Evolutionary conservation across 768 basidiomycete genomes (phyloP).

Genomic region (Tulasnella sp.): DNA sequence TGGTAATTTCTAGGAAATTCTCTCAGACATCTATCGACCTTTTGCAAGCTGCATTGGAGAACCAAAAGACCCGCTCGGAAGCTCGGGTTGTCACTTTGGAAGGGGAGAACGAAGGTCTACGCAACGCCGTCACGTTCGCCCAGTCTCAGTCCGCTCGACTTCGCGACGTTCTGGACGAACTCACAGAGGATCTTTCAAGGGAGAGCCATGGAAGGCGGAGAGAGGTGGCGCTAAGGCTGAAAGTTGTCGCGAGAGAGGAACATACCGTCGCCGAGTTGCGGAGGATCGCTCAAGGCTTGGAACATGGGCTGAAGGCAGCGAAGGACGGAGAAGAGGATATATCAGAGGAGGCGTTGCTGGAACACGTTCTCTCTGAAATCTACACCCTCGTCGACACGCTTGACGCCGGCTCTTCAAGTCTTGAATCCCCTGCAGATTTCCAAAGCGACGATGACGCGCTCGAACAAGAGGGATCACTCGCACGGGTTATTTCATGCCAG

Average conservation of each 20-base stretch:
- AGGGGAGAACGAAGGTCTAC: constrained; percentile 41
- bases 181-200: constrained; percentile 60
- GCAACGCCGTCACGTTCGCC: constrained; percentile 40
- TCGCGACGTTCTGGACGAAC: constrained; percentile 56
- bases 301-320: constrained; percentile 34
- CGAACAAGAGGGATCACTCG: constrained; percentile 38
- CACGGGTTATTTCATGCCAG: constrained; percentile 45
- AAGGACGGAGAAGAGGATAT: not conserved
- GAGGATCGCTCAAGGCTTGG: constrained; percentile 48
- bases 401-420: not conserved
- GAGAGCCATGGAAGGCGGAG: constrained; percentile 65
- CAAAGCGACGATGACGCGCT: not conserved
- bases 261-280: constrained; percentile 45
- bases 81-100: constrained; percentile 53
- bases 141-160: constrained; percentile 38
- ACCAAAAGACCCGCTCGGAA: constrained; percentile 53
- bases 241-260: constrained; percentile 59
- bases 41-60: constrained; percentile 52
- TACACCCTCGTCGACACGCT: not conserved
- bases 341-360: not conserved
- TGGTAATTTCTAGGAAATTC: constrained; percentile 64
- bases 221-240: constrained; percentile 59
- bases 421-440: not conserved
- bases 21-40: constrained; percentile 64
- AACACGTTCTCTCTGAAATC: not conserved